Base-by-base conservation (phyloP, 805 yeast genomes). In the Debaryomyces maramus region DNA sequence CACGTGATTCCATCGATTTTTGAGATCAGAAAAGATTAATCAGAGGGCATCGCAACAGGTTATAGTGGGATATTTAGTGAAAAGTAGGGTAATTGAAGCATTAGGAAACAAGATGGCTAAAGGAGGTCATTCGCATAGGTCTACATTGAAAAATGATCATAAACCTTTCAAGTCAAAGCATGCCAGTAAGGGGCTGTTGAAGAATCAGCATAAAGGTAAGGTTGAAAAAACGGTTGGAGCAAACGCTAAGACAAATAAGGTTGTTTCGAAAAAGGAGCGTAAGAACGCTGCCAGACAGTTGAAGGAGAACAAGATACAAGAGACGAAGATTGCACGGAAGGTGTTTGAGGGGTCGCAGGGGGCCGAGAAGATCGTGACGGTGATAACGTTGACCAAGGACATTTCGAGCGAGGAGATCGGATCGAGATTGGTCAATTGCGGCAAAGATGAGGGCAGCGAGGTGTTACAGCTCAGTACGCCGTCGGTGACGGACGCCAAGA, bases 131-230 rank as follows among this genome's bases (percentile, higher is more conserved):
- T 78, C 88, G 6, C 98, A 93, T 60, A 78, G 98, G 59, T 74
- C 91, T 9, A 80, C 96, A 3, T 67, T 87, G 32, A 91, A 88
- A 63, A 83, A 82, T 56, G 81, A 81, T 34, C 96, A 91, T 55
- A 93, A 93, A 67, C 77, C 90, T 7, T 95, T 88, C 75, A 95
- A 93, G 60, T 79, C 96, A 2, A 85, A 83, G 58, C 99, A 93
- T 70, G 78, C 96, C 15, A 79, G 95, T 10, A 93, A 93, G 58
- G 85, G 96, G 44, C 79, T 89, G 24, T 63, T 91, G 54, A 95
- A 89, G 58, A 86, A 88, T 48, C 72, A 79, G 43, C 71, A 70
- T 53, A 90, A 85, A 56, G 98, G 98, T 45, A 90, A 88, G 61
- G 87, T 91, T 24, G 98, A 90, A 56, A 85, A 83, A 53, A 48